phyloP scores from a whole-genome alignment of 495 filamentous ascomycete species.

The Penicillium ochrochloron region DNA sequence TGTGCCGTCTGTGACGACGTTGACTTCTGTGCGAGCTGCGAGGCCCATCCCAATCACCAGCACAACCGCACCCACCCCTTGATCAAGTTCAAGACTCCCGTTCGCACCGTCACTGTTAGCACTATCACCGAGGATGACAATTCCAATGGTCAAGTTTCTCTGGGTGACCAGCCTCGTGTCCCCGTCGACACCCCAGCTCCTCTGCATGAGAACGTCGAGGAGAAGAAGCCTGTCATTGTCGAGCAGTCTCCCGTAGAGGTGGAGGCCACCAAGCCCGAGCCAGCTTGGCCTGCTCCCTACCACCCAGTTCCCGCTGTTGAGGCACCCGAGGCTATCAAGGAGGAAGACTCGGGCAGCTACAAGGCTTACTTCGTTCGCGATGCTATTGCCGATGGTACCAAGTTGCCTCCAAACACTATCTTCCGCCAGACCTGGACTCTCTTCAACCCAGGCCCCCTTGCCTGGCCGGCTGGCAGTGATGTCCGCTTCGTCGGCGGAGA shows the following conservation, averaged over 20 bases:
- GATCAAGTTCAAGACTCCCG: constrained; percentile 95
- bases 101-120: constrained; percentile 86
- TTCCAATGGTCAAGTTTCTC: constrained; percentile 58
- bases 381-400: constrained; percentile 75
- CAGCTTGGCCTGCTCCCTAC: neutral
- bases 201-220: constrained; percentile 52
- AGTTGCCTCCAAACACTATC: constrained; percentile 64
- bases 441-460: constrained; percentile 74
- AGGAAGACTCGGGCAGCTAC: constrained; percentile 37
- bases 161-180: constrained; percentile 62
- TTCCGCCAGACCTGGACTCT: constrained; percentile 95
- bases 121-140: constrained; percentile 76
- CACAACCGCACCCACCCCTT: constrained; percentile 96
- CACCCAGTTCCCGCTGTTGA: neutral
- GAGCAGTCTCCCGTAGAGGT: constrained; percentile 57
- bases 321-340: constrained; percentile 12
- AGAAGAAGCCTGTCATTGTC: constrained; percentile 56
- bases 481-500: constrained; percentile 93
- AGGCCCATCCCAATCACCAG: constrained; percentile 78
- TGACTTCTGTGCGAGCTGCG: constrained; percentile 95
- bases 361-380: constrained; percentile 82
- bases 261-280: constrained; percentile 58
- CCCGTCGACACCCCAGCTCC: constrained; percentile 56
- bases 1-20: constrained; percentile 96
- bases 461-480: constrained; percentile 89